phyloP scores from a whole-genome alignment of 1,139 yeast genomes.

The Pichia sp. region DNA sequence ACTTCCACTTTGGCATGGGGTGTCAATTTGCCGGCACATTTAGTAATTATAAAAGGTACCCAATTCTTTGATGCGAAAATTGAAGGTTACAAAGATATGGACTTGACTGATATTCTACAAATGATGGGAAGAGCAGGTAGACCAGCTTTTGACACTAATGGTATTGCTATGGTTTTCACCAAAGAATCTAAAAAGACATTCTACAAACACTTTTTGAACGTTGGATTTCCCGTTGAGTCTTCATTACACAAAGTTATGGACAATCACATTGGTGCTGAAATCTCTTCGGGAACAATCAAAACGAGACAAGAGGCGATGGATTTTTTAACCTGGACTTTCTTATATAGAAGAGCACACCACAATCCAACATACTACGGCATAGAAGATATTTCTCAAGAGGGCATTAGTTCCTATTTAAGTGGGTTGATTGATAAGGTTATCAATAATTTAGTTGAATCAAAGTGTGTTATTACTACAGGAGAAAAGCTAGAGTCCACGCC shows the following conservation, averaged over 20 bases:
- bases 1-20: constrained; percentile 98
- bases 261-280: constrained; percentile 95
- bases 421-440: constrained; percentile 68
- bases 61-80: constrained; percentile 80
- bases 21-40: constrained; percentile 90
- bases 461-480: constrained; percentile 58
- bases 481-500: constrained; percentile 65
- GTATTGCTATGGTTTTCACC: constrained; percentile 92
- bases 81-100: constrained; percentile 81
- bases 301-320: constrained; percentile 88
- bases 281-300: constrained; percentile 78
- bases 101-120: constrained; percentile 83
- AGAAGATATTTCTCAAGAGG: constrained; percentile 62
- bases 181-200: constrained; percentile 88
- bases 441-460: constrained; percentile 62
- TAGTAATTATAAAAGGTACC: constrained; percentile 92
- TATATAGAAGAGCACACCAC: constrained; percentile 88
- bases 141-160: constrained; percentile 93
- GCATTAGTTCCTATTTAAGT: constrained; percentile 68
- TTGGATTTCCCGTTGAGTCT: constrained; percentile 97
- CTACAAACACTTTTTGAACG: constrained; percentile 88
- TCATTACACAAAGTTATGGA: constrained; percentile 89
- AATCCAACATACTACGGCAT: constrained; percentile 94
- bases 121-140: constrained; percentile 97
- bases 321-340: constrained; percentile 90